Evolutionary conservation across 2,329 filamentous ascomycete genomes (phyloP).

Genomic region (Trichocomaceae sp.): DNA sequence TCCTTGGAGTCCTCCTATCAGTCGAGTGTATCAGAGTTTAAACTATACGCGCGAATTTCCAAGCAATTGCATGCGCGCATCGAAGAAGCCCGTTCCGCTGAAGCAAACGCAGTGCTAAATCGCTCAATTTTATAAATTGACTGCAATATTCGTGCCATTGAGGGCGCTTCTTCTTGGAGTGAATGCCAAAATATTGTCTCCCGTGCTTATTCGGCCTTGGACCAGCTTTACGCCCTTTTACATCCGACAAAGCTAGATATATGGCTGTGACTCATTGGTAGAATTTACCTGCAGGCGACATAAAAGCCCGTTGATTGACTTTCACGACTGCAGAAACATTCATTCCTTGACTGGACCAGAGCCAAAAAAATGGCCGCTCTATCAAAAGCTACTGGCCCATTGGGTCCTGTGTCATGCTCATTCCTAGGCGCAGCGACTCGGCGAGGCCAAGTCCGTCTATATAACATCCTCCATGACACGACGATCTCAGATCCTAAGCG

Average conservation of each 20-base stretch:
- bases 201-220: background rate
- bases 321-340: background rate
- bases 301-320: background rate
- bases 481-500: slow-evolving; percentile 70
- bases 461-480: slow-evolving; percentile 42
- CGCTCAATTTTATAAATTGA: background rate
- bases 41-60: slow-evolving; percentile 1
- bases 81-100: background rate
- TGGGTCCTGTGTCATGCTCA: slow-evolving; percentile 26
- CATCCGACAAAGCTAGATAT: background rate
- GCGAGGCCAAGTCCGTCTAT: slow-evolving; percentile 34
- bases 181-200: background rate
- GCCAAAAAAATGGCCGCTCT: slow-evolving; percentile 14
- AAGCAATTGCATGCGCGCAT: background rate
- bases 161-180: background rate
- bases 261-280: slow-evolving; percentile 4
- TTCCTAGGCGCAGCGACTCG: slow-evolving; percentile 30
- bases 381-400: slow-evolving; percentile 16
- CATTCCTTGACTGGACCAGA: background rate
- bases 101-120: background rate
- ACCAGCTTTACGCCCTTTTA: background rate
- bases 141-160: background rate
- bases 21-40: background rate
- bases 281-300: background rate
- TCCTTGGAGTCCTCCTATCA: background rate